These are phyloP conservation scores for Aspergillus caelatus DNA, from an alignment of 2,329 filamentous ascomycete species.

Conservation along the genomic window DNA sequence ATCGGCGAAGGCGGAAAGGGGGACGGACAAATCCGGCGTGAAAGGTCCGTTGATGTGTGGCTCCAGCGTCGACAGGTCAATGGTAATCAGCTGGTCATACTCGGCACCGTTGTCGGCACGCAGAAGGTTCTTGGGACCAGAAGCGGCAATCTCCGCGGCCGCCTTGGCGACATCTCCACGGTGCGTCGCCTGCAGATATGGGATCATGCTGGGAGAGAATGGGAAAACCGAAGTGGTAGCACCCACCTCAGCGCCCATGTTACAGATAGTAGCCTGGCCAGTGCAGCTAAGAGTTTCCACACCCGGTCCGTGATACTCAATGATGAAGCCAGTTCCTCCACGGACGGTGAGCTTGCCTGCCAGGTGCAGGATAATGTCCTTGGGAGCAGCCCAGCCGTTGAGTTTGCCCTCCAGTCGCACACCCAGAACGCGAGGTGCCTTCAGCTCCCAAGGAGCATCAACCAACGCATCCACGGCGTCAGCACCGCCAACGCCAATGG, in stretches of 20 bases:
- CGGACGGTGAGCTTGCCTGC: conserved; percentile 89
- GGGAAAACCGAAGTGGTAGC: conserved; percentile 97
- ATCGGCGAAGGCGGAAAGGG: conserved; percentile 85
- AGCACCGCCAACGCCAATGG: conserved; percentile 94
- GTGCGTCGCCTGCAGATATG: conserved; percentile 85
- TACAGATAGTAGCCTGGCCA: conserved; percentile 88
- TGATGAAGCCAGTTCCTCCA: conserved; percentile 90
- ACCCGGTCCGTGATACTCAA: conserved; percentile 91
- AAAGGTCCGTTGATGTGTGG: conserved; percentile 97
- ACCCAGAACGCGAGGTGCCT: conserved; percentile 87
- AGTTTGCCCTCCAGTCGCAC: conserved; percentile 82
- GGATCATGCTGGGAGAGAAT: conserved; percentile 78
- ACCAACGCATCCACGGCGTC: conserved; percentile 97
- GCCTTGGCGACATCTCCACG: conserved; percentile 70
- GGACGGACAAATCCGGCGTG: conserved; percentile 92
- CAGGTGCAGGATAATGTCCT: conserved; percentile 90
- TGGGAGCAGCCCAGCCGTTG: conserved; percentile 88
- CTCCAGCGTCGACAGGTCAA: conserved; percentile 86
- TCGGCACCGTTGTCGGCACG: conserved; percentile 77
- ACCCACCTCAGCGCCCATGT: conserved; percentile 88
- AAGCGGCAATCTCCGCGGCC: conserved; percentile 63
- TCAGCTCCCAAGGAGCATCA: conserved; percentile 95
- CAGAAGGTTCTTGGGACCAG: conserved; percentile 66
- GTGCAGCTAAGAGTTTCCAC: conserved; percentile 88
- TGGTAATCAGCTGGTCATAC: conserved; percentile 89